A percentile compares a stretch with the other conserved stretches of the same genome.
Evolutionary conservation across 164 flowering plant genomes (phyloP).

Genomic region (Kalanchoe fedtschenkoi): DNA sequence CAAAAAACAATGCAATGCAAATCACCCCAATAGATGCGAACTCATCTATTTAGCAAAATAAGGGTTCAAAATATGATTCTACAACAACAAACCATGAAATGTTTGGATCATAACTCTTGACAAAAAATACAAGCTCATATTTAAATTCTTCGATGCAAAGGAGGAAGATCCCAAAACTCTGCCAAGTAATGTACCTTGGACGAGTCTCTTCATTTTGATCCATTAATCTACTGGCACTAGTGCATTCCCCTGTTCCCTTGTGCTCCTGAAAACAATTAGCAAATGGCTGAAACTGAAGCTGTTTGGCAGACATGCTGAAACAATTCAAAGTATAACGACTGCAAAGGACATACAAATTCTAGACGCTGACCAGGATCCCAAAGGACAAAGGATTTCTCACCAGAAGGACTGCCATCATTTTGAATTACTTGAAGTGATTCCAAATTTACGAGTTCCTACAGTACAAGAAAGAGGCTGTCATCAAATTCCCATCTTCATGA

Average conservation of each 20-base stretch:
- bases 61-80: background rate
- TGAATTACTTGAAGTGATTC: slow-evolving; percentile 59
- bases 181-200: background rate
- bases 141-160: slow-evolving; percentile 5
- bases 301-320: background rate
- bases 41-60: background rate
- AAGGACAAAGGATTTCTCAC: slow-evolving; percentile 60
- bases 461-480: slow-evolving; percentile 6
- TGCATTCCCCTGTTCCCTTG: background rate
- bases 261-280: background rate
- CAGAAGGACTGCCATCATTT: slow-evolving; percentile 93
- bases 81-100: slow-evolving; percentile 39
- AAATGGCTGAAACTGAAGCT: background rate
- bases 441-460: slow-evolving; percentile 76
- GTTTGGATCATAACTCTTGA: slow-evolving; percentile 17
- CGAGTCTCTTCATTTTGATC: background rate
- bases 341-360: slow-evolving; percentile 31
- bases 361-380: slow-evolving; percentile 73
- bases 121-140: slow-evolving; percentile 13
- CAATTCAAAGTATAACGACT: background rate
- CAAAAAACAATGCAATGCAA: background rate
- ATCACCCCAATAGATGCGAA: background rate
- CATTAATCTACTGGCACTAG: background rate
- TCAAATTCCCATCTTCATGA: background rate
- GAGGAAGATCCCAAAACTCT: background rate